Percentiles rank a stretch among this genome's conserved stretches.
Evolutionary conservation across 768 basidiomycete species (phyloP).

Genomic region (Lactarius trivialis): DNA sequence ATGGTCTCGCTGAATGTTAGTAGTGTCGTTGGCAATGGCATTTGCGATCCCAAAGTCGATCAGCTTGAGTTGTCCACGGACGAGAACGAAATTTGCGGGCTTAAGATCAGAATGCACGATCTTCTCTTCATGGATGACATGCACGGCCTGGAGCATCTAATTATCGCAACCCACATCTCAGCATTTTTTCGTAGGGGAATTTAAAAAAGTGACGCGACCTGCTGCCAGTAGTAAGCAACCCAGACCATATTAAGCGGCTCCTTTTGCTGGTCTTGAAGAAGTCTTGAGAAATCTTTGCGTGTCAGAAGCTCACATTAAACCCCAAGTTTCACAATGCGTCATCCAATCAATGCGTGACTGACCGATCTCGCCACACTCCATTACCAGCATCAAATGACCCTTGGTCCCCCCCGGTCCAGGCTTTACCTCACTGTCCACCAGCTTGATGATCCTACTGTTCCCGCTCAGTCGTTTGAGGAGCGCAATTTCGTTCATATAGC

Average conservation of each 20-base stretch:
- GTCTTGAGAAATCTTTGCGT: constrained; percentile 60
- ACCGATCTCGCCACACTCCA: constrained; percentile 92
- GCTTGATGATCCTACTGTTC: constrained; percentile 83
- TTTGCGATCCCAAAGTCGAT: constrained; percentile 99
- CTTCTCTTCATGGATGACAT: constrained; percentile 96
- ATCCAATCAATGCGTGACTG: constrained; percentile 17
- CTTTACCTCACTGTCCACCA: constrained; percentile 88
- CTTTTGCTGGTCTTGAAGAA: constrained; percentile 79
- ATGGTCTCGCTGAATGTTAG: constrained; percentile 94
- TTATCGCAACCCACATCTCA: constrained; percentile 2
- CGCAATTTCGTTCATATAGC: constrained; percentile 95
- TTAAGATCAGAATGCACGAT: constrained; percentile 99
- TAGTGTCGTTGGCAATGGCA: constrained; percentile 97
- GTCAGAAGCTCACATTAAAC: constrained; percentile 3
- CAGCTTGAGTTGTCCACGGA: constrained; percentile 89
- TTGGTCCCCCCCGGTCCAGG: constrained; percentile 62
- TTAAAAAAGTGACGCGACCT: constrained; percentile 47
- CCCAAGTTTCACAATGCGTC: neutral
- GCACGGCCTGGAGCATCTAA: constrained; percentile 98
- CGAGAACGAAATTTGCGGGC: constrained; percentile 96
- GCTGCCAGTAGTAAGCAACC: constrained; percentile 95
- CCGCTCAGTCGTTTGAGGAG: constrained; percentile 91
- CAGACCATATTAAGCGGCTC: constrained; percentile 88
- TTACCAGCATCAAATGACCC: constrained; percentile 75
- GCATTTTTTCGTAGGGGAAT: neutral